Conservation (phyloP, 176 grass and related monocot genomes). For the Dactylis glomerata region DNA sequence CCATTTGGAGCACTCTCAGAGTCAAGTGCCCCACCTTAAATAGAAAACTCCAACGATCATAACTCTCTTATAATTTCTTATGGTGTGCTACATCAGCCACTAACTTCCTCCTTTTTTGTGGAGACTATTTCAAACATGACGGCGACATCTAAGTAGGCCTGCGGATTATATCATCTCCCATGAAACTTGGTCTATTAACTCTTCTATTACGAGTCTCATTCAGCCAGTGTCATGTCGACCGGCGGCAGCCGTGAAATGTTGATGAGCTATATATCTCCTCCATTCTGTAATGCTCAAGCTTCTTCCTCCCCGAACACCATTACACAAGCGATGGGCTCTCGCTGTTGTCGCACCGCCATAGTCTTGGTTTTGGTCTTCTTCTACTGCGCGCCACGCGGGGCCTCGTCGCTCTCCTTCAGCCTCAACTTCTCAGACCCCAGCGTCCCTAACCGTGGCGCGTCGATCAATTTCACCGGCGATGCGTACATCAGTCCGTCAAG, state of each 20-base stretch:
- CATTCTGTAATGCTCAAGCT: not conserved
- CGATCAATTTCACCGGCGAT: not conserved
- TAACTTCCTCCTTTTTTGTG: not conserved
- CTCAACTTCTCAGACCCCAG: not conserved
- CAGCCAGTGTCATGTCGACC: no score
- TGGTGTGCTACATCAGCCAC: not conserved
- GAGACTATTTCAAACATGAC: not conserved
- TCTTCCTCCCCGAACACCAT: not conserved
- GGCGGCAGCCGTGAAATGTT: not conserved
- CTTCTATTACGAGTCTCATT: not conserved
- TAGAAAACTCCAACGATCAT: no score
- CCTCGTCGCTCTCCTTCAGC: not conserved
- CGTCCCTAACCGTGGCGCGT: not conserved
- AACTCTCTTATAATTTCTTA: no score
- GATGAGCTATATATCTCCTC: not conserved
- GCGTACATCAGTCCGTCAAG: not conserved
- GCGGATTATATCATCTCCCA: no score
- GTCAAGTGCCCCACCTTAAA: no score
- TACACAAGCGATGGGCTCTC: not conserved
- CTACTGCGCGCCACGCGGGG: not conserved
- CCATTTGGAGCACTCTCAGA: no score
- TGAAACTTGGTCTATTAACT: not conserved
- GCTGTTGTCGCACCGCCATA: not conserved
- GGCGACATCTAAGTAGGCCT: no score
- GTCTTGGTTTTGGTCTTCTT: not conserved